Conservation (phyloP, 106 monocot species). For the Dendrobium chrysotoxum region DNA sequence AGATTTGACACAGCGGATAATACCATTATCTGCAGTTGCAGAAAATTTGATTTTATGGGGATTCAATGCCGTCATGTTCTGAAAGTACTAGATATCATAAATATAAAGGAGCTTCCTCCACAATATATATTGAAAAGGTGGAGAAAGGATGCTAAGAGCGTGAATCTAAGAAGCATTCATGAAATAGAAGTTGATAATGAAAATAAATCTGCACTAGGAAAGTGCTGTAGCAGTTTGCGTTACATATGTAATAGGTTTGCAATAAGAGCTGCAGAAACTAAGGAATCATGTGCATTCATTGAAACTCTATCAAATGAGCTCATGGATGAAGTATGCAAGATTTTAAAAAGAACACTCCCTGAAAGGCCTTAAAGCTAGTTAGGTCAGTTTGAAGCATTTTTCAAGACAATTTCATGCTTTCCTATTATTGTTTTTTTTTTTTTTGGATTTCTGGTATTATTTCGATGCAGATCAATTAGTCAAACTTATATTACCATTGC, state of each 20-base stretch:
- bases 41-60: slow-evolving; percentile 12
- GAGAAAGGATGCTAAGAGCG: slow-evolving; percentile 6
- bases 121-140: slow-evolving; percentile 12
- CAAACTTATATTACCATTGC: too few relatives aligned
- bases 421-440: background rate
- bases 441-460: too few relatives aligned
- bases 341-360: slow-evolving; percentile 17
- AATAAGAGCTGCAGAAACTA: slow-evolving; percentile 29
- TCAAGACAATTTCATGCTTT: background rate
- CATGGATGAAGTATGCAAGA: slow-evolving; percentile 32
- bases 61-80: slow-evolving; percentile 13
- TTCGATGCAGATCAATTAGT: too few relatives aligned
- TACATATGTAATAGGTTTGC: slow-evolving; percentile 28
- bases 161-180: background rate
- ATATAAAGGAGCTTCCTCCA: slow-evolving; percentile 3
- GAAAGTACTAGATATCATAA: slow-evolving; percentile 13
- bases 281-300: slow-evolving; percentile 22
- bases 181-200: slow-evolving; percentile 10
- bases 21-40: slow-evolving; percentile 4
- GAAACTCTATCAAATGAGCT: slow-evolving; percentile 30
- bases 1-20: slow-evolving; percentile 4
- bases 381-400: slow-evolving; percentile 11
- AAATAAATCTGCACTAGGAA: slow-evolving; percentile 5
- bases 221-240: slow-evolving; percentile 27
- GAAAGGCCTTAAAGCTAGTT: slow-evolving; percentile 9